Percentiles rank a stretch among this genome's conserved stretches.
Conservation (phyloP, 306 rosid species). For the Hippophae rhamnoides region DNA sequence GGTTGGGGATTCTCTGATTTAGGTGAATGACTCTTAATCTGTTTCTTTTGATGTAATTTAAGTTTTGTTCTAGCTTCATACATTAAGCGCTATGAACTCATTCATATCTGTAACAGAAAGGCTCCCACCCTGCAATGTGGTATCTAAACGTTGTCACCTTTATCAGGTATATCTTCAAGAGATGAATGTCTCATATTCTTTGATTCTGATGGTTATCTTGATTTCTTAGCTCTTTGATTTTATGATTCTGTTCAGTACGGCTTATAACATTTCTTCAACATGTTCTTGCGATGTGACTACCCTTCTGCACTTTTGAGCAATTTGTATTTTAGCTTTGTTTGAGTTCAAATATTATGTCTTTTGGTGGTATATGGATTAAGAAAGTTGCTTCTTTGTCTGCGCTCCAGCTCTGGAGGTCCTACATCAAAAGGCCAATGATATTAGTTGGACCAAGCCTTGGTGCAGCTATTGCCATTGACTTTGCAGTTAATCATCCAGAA, state of each 20-base stretch:
- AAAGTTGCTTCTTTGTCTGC: too few species aligned
- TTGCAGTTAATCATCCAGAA: conserved; percentile 71
- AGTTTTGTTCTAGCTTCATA: background rate
- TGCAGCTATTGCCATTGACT: conserved; percentile 90
- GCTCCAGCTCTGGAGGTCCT: conserved; percentile 68
- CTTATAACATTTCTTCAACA: background rate
- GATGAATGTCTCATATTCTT: conserved; percentile 2
- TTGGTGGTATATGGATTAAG: too few species aligned
- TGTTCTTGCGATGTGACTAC: background rate
- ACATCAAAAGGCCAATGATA: conserved; percentile 74
- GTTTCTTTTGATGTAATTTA: background rate
- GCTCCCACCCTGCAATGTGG: conserved; percentile 63
- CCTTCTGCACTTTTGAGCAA: background rate
- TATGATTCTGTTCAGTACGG: background rate
- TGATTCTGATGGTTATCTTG: background rate
- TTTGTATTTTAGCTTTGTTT: background rate
- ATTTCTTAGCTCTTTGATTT: background rate
- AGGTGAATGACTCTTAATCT: conserved; percentile 33
- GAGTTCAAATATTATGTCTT: background rate
- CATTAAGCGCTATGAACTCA: background rate
- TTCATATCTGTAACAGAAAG: conserved; percentile 35
- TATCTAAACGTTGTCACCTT: conserved; percentile 76
- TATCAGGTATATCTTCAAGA: conserved; percentile 52
- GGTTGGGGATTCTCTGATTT: conserved; percentile 99
- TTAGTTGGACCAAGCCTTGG: conserved; percentile 98